A percentile compares a stretch with the other conserved stretches of the same genome.
These are phyloP conservation scores for Fagopyrum esculentum DNA, from an alignment of 148 eudicot species.

Conservation along the genomic window DNA sequence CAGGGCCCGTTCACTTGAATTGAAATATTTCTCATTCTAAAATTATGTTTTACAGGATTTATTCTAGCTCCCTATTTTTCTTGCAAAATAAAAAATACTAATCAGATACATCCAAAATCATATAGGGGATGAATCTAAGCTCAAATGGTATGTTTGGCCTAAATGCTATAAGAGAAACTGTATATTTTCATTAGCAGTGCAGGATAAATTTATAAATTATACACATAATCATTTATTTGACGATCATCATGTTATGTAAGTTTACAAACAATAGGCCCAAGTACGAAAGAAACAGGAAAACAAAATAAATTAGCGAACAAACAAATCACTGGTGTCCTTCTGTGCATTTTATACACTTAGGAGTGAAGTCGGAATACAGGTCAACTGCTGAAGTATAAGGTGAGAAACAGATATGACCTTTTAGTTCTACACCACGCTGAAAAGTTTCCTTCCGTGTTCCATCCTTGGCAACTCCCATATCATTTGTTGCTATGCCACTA, in stretches of 20 bases:
- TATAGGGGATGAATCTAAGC: background rate
- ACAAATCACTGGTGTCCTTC: background rate
- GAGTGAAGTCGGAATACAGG: background rate
- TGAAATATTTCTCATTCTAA: background rate
- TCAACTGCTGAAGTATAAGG: background rate
- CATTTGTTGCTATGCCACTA: slow-evolving; percentile 88
- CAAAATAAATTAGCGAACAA: background rate
- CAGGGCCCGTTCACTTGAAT: background rate
- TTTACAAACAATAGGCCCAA: slow-evolving; percentile 2
- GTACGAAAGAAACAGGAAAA: background rate
- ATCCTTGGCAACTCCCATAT: slow-evolving; percentile 87
- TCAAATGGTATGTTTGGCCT: slow-evolving; percentile 1
- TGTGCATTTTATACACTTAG: background rate
- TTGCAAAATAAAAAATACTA: background rate
- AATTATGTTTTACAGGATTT: background rate
- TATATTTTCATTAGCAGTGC: background rate
- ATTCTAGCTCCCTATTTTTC: background rate
- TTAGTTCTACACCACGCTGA: slow-evolving; percentile 92
- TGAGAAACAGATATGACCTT: slow-evolving; percentile 34
- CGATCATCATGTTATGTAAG: background rate
- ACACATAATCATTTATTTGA: background rate
- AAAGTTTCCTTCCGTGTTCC: slow-evolving; percentile 71
- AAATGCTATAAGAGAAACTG: background rate
- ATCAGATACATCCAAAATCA: background rate
- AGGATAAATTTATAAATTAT: background rate